phyloP scores from a whole-genome alignment of 345 rosid genomes.

The Eucalyptus rudis region DNA sequence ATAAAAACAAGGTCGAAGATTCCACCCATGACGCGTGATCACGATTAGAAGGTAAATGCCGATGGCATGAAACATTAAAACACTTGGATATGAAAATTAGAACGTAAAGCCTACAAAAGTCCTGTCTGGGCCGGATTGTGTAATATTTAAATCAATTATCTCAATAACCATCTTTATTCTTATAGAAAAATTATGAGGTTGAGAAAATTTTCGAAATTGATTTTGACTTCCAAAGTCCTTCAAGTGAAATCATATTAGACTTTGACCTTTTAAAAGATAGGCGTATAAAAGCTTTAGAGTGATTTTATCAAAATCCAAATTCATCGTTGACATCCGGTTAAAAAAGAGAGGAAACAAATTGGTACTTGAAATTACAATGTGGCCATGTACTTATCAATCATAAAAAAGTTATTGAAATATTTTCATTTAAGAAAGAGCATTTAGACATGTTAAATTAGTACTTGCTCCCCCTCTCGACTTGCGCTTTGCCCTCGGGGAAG shows the following conservation, averaged over 20 bases:
- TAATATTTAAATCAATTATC: background rate
- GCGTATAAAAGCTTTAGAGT: background rate
- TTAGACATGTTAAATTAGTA: background rate
- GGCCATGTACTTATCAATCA: background rate
- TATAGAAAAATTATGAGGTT: background rate
- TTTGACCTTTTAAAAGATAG: background rate
- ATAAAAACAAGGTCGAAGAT: too few relatives aligned
- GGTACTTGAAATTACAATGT: background rate
- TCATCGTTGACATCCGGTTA: rapidly evolving
- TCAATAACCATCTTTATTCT: background rate
- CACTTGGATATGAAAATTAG: background rate
- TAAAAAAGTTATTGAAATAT: background rate
- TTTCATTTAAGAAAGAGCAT: background rate
- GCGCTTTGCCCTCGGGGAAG: too few relatives aligned
- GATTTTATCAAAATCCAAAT: background rate
- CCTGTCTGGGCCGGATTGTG: background rate
- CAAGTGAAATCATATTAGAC: background rate
- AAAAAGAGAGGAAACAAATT: background rate
- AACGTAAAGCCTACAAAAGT: background rate
- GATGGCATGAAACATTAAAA: background rate
- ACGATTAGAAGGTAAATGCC: too few relatives aligned
- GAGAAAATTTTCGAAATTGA: background rate
- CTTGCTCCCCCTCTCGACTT: too few relatives aligned
- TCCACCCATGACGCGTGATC: background rate
- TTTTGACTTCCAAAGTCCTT: background rate